Percentiles rank a stretch among this genome's conserved stretches.
phyloP scores from a whole-genome alignment of 1,284 basidiomycete genomes.

The Ustilago sp. region DNA sequence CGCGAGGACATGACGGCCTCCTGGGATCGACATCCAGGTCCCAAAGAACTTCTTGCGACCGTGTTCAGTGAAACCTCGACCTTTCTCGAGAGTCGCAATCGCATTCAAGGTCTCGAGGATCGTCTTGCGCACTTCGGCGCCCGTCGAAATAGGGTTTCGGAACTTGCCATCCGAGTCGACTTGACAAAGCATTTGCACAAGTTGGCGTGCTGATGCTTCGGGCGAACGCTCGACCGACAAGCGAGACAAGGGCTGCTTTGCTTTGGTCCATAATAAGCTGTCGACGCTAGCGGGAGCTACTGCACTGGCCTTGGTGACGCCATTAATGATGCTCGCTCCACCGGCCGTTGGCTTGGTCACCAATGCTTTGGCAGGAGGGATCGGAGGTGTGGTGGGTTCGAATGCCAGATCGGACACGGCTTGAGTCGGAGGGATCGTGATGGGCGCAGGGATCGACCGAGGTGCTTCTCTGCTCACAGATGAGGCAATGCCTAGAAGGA shows the following conservation, averaged over 20 bases:
- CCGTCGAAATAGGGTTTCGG: constrained; percentile 18
- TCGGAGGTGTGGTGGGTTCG: constrained; percentile 39
- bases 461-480: constrained; percentile 11
- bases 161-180: constrained; percentile 32
- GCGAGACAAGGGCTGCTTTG: constrained; percentile 21
- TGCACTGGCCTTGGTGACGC: constrained; percentile 1
- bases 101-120: constrained; percentile 26
- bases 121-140: constrained; percentile 25
- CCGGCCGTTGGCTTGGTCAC: constrained; percentile 16
- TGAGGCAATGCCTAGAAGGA: constrained; percentile 20
- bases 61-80: constrained; percentile 32
- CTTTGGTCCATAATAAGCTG: constrained; percentile 16
- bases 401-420: neutral
- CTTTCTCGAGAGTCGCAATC: constrained; percentile 38
- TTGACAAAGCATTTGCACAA: constrained; percentile 30
- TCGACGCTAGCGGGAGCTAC: neutral
- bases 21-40: constrained; percentile 28
- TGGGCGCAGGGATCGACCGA: neutral
- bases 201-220: constrained; percentile 17
- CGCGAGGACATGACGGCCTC: constrained; percentile 38
- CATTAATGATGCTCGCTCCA: neutral
- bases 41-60: constrained; percentile 31
- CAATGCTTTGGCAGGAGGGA: constrained; percentile 30
- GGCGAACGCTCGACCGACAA: constrained; percentile 28
- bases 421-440: neutral